Evolutionary conservation across 306 rosid genomes (phyloP), one percentile per base, ranked within the genome.

Genomic region (Mimosa bimucronata): DNA sequence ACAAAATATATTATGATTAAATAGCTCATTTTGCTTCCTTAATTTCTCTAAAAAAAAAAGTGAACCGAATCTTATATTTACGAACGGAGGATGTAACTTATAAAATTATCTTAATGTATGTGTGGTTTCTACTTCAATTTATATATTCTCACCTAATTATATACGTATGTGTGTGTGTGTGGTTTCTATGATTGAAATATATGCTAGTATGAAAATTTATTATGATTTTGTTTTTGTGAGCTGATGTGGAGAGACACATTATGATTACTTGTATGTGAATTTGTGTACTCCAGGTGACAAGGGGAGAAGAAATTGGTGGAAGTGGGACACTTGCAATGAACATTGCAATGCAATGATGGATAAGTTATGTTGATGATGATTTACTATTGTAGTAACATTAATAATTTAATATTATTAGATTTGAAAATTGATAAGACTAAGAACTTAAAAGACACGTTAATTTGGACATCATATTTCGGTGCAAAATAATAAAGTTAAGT

Each of bases 391-490:
- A 25, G 9, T 25, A 21, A 57, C 25, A 60, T 26, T 60, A 60
- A 60, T 26, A 26, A 19, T 52, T 58, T 58, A 57, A 23, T 30
- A 31, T 31, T 31, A 31, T 7, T 9, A 31, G 4, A 16, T 25
- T 34, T 30, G 46, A 38, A 67, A 30, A 2, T 64, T 64, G 42
- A 64, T 16, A 8, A 64, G 69, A 19, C 40, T 38, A 23, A 34
- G 3, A 34, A 34, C 38, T 34, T 2, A 34, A 6, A 34, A 41
- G 53, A 12, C 53, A 41, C 31, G 10, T 67, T 58, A 23, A 10
- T 58, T 21, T 23, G 34, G 6, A 23, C 23, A 41, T 21, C 73
- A 40, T 21, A 21, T 68, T 68, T 68, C 73, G 73, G 73, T 68
- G 73, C 73, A 40, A 21, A 2, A 34, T 34, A 34, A 34, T 34